Percentiles rank a stretch among this genome's conserved stretches.
Conservation (phyloP, 345 rosid genomes). For the Heritiera fomes region DNA sequence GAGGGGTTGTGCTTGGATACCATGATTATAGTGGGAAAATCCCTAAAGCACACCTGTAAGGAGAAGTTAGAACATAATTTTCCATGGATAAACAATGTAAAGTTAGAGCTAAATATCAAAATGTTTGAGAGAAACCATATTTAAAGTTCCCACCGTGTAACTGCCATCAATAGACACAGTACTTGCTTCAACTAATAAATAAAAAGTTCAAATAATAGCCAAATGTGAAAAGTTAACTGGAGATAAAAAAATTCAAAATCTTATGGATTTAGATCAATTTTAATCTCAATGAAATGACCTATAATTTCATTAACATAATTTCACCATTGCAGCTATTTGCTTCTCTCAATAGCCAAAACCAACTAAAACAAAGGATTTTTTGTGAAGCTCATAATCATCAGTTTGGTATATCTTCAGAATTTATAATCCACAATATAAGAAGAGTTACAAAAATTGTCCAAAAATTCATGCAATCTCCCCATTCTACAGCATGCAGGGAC, state of each 20-base stretch:
- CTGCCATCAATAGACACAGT: neutral
- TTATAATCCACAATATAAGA: neutral
- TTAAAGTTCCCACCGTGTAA: neutral
- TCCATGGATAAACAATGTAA: neutral
- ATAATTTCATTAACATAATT: neutral
- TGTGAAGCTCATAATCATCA: neutral
- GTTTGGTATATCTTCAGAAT: neutral
- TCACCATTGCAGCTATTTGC: neutral
- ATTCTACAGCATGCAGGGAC: neutral
- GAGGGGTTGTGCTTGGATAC: slow-evolving; percentile 55
- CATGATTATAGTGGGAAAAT: slow-evolving; percentile 40
- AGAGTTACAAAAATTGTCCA: neutral
- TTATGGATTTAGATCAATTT: neutral
- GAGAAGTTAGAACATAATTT: slow-evolving; percentile 17
- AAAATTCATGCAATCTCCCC: neutral
- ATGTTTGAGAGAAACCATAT: neutral
- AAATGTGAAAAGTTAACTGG: neutral
- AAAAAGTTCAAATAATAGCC: neutral
- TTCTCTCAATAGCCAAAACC: neutral
- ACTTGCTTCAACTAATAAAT: slow-evolving; percentile 9
- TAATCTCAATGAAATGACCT: neutral
- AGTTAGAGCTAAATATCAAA: neutral
- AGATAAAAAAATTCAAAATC: neutral
- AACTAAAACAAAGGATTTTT: slow-evolving; percentile 2
- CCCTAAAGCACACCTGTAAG: slow-evolving; percentile 27